Percentiles rank a stretch among this genome's conserved stretches.
These are phyloP conservation scores for Globisporangium cylindrosporum DNA, from an alignment of 352 stramenopile species.

Conservation along the genomic window DNA sequence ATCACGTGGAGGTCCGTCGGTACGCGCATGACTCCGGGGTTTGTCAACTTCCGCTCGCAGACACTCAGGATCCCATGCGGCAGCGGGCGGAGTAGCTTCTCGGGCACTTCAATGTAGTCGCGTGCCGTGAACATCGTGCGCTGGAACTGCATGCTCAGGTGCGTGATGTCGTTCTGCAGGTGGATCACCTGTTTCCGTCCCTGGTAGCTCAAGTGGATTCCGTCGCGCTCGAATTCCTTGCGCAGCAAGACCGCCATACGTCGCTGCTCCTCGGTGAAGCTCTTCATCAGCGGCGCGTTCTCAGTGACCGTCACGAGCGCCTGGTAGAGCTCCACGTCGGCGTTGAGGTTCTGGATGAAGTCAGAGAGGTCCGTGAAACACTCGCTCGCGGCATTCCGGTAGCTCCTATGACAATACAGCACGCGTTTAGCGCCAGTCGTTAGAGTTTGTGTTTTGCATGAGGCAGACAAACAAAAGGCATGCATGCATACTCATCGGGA, in stretches of 20 bases:
- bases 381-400: constrained; percentile 74
- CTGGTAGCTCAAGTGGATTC: constrained; percentile 88
- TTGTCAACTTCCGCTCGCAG: constrained; percentile 69
- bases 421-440: neutral
- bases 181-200: constrained; percentile 79
- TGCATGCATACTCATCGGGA: constrained; percentile 56
- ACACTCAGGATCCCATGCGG: constrained; percentile 54
- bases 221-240: constrained; percentile 94
- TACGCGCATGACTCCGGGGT: constrained; percentile 57
- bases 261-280: constrained; percentile 86
- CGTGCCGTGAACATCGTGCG: constrained; percentile 72
- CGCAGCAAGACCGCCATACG: constrained; percentile 88
- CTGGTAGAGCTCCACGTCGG: constrained; percentile 89
- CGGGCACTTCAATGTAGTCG: constrained; percentile 64
- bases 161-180: constrained; percentile 87
- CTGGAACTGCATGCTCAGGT: constrained; percentile 87
- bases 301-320: constrained; percentile 73
- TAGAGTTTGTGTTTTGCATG: too few relatives aligned
- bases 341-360: constrained; percentile 95
- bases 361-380: constrained; percentile 92
- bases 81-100: constrained; percentile 48
- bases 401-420: constrained; percentile 36
- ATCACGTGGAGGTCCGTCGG: constrained; percentile 86
- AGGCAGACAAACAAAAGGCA: too few relatives aligned
- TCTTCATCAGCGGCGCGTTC: constrained; percentile 45